A percentile compares a stretch with the other conserved stretches of the same genome.
Evolutionary conservation across 2,329 filamentous ascomycete genomes (phyloP).

Genomic region (Huntiella omanensis): DNA sequence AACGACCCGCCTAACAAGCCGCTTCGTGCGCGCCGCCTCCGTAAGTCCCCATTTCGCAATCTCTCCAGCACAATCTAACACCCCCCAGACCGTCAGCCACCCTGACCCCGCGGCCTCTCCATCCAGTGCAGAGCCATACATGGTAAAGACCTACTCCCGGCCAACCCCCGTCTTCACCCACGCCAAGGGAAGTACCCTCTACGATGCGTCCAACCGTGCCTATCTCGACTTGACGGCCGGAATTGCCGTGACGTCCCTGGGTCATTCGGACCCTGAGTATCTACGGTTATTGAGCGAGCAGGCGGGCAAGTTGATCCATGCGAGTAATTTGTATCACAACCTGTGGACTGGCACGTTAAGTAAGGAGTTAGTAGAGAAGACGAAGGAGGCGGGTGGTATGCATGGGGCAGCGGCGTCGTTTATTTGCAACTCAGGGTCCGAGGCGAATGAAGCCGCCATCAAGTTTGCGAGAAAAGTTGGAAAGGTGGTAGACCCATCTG

Average conservation of each 20-base stretch:
- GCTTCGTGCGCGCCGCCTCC: constrained; percentile 20
- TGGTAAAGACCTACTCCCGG: constrained; percentile 90
- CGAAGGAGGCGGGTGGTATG: constrained; percentile 63
- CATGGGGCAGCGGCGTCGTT: constrained; percentile 64
- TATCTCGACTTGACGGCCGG: constrained; percentile 93
- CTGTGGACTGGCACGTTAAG: constrained; percentile 84
- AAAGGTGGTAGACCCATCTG: constrained; percentile 51
- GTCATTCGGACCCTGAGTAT: constrained; percentile 73
- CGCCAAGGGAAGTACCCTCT: constrained; percentile 73
- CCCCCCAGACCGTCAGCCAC: constrained; percentile 28
- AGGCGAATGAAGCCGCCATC: constrained; percentile 94
- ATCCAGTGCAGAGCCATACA: constrained; percentile 59
- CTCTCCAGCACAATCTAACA: not conserved
- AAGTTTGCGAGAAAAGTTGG: constrained; percentile 92
- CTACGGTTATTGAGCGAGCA: constrained; percentile 59
- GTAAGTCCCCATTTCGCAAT: constrained; percentile 13
- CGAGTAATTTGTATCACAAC: constrained; percentile 94
- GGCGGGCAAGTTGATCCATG: constrained; percentile 66
- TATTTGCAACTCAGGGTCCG: constrained; percentile 87
- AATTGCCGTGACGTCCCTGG: constrained; percentile 85
- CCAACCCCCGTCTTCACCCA: constrained; percentile 78
- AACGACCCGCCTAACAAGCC: constrained; percentile 5
- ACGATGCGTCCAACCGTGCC: constrained; percentile 71
- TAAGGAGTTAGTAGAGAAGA: constrained; percentile 67
- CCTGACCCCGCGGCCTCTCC: constrained; percentile 59